A percentile compares a stretch with the other conserved stretches of the same genome.
These are phyloP conservation scores for Cladophialophora bantiana DNA, from an alignment of 2,329 filamentous ascomycete species.

Conservation along the genomic window DNA sequence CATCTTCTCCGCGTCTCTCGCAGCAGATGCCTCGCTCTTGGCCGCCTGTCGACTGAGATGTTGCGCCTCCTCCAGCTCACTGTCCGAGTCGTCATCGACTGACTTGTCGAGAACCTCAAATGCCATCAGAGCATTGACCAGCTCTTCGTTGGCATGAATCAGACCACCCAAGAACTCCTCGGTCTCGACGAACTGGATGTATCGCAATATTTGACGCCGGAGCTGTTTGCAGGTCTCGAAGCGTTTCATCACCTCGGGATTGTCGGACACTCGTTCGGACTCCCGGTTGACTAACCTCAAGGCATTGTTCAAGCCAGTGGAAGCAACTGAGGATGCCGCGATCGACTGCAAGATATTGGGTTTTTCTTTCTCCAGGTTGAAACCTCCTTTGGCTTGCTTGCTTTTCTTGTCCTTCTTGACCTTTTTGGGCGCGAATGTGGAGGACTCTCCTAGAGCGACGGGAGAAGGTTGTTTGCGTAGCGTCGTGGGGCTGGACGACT, in stretches of 20 bases:
- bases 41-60: slow-evolving; percentile 39
- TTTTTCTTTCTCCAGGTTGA: slow-evolving; percentile 87
- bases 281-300: slow-evolving; percentile 92
- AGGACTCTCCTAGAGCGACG: slow-evolving; percentile 35
- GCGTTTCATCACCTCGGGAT: slow-evolving; percentile 72
- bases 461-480: slow-evolving; percentile 36
- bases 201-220: slow-evolving; percentile 82
- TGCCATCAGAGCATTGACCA: slow-evolving; percentile 91
- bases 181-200: slow-evolving; percentile 88
- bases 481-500: slow-evolving; percentile 33
- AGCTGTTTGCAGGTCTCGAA: slow-evolving; percentile 89
- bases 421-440: slow-evolving; percentile 37
- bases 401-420: slow-evolving; percentile 53
- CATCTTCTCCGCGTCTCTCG: slow-evolving; percentile 47
- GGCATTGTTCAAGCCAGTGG: slow-evolving; percentile 88
- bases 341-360: slow-evolving; percentile 86
- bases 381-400: slow-evolving; percentile 59
- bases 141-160: slow-evolving; percentile 91
- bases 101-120: slow-evolving; percentile 86
- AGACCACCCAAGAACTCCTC: slow-evolving; percentile 92
- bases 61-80: slow-evolving; percentile 65
- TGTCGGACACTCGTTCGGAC: slow-evolving; percentile 83
- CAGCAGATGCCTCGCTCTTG: slow-evolving; percentile 36
- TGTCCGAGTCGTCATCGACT: slow-evolving; percentile 68
- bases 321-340: slow-evolving; percentile 84